Conservation (phyloP, 1,284 basidiomycete genomes). For the Ceratobasidium sp. region DNA sequence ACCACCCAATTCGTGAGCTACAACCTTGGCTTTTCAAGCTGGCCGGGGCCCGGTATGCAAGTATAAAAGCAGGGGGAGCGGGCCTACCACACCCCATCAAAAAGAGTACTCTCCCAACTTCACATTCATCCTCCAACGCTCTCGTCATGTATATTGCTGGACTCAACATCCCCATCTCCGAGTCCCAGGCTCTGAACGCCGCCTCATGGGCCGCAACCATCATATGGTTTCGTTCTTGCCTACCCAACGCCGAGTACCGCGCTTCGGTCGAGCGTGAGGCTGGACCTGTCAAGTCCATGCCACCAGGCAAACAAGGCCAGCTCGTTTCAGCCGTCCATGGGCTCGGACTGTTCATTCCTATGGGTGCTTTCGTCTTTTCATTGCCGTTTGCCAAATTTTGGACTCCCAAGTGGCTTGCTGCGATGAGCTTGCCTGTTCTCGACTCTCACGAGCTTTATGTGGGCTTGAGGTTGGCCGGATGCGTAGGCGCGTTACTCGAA, state of each 20-base stretch:
- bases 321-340: slow-evolving; percentile 33
- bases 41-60: neutral
- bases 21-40: neutral
- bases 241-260: neutral
- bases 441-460: slow-evolving; percentile 18
- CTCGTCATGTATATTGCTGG: slow-evolving; percentile 40
- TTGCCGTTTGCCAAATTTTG: slow-evolving; percentile 22
- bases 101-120: neutral
- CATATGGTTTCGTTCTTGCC: slow-evolving; percentile 16
- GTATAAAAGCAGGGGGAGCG: slow-evolving; percentile 15
- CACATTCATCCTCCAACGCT: neutral
- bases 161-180: slow-evolving; percentile 21
- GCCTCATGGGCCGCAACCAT: slow-evolving; percentile 13
- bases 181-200: slow-evolving; percentile 36
- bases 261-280: slow-evolving; percentile 18
- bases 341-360: slow-evolving; percentile 26
- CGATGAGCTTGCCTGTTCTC: neutral
- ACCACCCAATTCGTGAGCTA: neutral
- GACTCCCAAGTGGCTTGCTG: slow-evolving; percentile 7
- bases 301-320: slow-evolving; percentile 31
- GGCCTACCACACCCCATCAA: neutral
- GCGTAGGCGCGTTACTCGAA: slow-evolving; percentile 10
- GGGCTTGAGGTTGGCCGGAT: slow-evolving; percentile 26
- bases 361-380: slow-evolving; percentile 10
- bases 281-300: slow-evolving; percentile 27